A percentile compares a stretch with the other conserved stretches of the same genome.
phyloP scores from a whole-genome alignment of 345 rosid species.

The Microthlaspi erraticum region DNA sequence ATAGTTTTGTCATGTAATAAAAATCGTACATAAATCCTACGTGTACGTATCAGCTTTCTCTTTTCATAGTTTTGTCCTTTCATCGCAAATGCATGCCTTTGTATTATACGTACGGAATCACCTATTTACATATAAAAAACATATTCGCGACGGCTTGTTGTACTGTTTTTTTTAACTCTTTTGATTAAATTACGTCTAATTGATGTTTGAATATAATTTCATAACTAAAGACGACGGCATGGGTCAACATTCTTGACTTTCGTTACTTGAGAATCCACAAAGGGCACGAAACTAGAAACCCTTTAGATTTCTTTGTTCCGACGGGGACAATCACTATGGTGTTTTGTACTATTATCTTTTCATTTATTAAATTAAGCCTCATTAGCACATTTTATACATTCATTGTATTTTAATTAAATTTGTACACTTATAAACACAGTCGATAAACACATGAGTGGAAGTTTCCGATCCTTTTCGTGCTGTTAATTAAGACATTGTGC shows the following conservation, averaged over 20 bases:
- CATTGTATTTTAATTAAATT: conserved; percentile 18
- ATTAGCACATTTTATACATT: conserved; percentile 23
- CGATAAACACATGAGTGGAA: conserved; percentile 42
- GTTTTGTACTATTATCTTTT: neutral
- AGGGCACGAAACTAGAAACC: conserved; percentile 36
- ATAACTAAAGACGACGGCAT: conserved; percentile 36
- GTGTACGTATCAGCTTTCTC: conserved; percentile 17
- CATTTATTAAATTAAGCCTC: conserved; percentile 15
- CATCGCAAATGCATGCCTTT: conserved; percentile 26
- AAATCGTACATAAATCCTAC: conserved; percentile 28
- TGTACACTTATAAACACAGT: conserved; percentile 30
- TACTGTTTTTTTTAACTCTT: conserved; percentile 1
- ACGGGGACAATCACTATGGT: conserved; percentile 39
- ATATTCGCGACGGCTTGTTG: conserved; percentile 22
- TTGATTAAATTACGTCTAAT: conserved; percentile 28
- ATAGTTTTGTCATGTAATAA: conserved; percentile 33
- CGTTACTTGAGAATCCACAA: conserved; percentile 45
- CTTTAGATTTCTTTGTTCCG: conserved; percentile 43
- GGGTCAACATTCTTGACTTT: conserved; percentile 48
- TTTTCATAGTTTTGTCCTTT: neutral
- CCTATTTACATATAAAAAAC: neutral
- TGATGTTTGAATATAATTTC: conserved; percentile 32
- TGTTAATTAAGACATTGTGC: conserved; percentile 23
- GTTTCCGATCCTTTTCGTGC: conserved; percentile 42
- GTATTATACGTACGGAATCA: conserved; percentile 32